Conservation (phyloP, 768 basidiomycete genomes). For the Mycena kentingensis region DNA sequence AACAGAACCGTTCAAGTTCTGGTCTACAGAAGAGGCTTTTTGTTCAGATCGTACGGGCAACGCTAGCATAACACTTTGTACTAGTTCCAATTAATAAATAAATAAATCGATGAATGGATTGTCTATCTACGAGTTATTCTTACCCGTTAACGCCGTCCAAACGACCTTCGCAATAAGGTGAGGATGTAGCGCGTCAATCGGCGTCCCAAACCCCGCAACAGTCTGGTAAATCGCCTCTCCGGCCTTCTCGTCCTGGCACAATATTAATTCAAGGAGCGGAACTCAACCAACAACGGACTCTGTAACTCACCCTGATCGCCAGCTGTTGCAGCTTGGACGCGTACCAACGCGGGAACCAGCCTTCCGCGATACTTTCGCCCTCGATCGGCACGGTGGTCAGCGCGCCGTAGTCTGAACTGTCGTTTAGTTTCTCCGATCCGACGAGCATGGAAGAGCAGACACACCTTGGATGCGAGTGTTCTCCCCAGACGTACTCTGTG, state of each 20-base stretch:
- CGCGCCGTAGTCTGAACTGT: slow-evolving; percentile 16
- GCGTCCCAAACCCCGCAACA: background rate
- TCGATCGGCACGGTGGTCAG: slow-evolving; percentile 15
- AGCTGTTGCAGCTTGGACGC: background rate
- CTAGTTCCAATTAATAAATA: too few relatives aligned
- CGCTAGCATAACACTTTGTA: too few relatives aligned
- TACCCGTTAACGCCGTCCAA: too few relatives aligned
- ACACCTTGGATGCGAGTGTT: slow-evolving; percentile 6
- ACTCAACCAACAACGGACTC: background rate
- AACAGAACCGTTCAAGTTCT: too few relatives aligned
- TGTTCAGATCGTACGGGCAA: too few relatives aligned
- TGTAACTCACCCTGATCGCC: background rate
- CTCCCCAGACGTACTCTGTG: slow-evolving; percentile 10
- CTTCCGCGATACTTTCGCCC: slow-evolving; percentile 15
- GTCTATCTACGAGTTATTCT: too few relatives aligned
- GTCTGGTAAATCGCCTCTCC: background rate
- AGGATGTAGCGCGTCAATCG: slow-evolving; percentile 1
- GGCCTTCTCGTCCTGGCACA: background rate
- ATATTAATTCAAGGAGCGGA: background rate
- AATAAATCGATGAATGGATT: too few relatives aligned
- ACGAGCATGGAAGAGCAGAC: background rate
- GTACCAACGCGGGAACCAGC: slow-evolving; percentile 12
- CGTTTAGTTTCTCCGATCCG: background rate
- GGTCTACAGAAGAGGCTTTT: too few relatives aligned
- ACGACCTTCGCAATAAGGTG: background rate